phyloP scores from a whole-genome alignment of 257 asterid species.

The Plectranthus barbatus region DNA sequence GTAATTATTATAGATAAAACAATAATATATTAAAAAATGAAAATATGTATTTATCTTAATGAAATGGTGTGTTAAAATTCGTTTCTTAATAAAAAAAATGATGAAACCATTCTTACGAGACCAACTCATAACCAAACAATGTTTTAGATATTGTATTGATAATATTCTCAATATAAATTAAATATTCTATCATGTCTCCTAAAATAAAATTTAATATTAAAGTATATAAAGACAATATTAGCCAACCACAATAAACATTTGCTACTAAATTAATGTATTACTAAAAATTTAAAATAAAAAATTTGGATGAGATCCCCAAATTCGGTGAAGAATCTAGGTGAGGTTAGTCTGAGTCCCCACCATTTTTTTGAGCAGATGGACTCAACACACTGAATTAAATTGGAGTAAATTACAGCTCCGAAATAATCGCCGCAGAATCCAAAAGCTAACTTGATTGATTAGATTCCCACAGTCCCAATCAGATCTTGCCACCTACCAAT shows the following conservation, averaged over 20 bases:
- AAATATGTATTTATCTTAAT: no score
- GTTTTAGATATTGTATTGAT: no score
- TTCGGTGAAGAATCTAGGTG: conserved; percentile 15
- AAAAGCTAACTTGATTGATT: conserved; percentile 1
- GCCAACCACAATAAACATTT: not conserved
- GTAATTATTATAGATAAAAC: no score
- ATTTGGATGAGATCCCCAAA: not conserved
- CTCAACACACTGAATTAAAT: not conserved
- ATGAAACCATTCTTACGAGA: no score
- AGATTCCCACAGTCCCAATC: conserved; percentile 10
- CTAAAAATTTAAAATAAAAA: not conserved
- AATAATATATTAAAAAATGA: no score
- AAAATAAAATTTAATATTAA: not conserved
- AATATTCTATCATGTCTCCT: not conserved
- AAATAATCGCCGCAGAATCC: conserved; percentile 18
- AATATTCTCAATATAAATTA: not conserved
- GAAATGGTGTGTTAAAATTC: no score
- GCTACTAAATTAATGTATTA: not conserved
- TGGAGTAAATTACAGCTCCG: no score
- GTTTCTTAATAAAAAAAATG: no score
- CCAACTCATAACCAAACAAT: no score
- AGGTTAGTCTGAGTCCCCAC: no score
- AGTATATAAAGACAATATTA: not conserved
- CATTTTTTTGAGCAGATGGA: not conserved
- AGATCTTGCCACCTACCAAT: not conserved